Base-by-base conservation (phyloP, 1,139 yeast genomes). In the Yamadazyma triangularis region DNA sequence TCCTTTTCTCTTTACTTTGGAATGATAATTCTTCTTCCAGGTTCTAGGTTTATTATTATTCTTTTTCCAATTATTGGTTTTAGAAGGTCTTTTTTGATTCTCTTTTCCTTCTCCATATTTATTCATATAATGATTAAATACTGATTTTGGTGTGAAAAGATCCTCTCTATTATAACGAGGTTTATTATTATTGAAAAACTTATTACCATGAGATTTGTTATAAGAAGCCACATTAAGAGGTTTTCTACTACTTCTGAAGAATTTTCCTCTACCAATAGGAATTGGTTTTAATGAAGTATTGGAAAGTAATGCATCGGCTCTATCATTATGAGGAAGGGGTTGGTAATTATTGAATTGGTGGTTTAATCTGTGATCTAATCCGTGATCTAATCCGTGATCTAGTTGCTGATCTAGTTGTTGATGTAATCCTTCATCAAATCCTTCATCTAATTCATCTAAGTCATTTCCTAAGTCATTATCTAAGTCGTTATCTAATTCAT, bases 131-230 rank as follows among this genome's bases (percentile, higher is more conserved):
- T 78, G 81, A 40, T 74, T 75, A 44, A 78, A 74, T 4, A 78
- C 82, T 15, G 88, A 77, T 37, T 81, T 83, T 2, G 93, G 93
- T 2, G 93, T 82, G 49, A 81, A 82, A 44, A 71, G 79, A 48
- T 82, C 89, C 42, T 78, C 82, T 36, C 89, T 67, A 44, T 73
- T 75, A 48, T 75, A 80, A 25, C 53, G 56, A 29, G 42, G 50
- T 28, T 39, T 36, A 31, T 41, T 41, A 13, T n/a, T 15, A 11
- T 15, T 10, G 14, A 13, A 19, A 16, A 21, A 56, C 16, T 31
- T 29, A 19, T 39, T 28, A 13, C 42, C 39, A 21, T 21, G 8
- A 21, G n/a, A 6, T 23, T 47, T 43, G 26, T 37, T 41, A 58
- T 53, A 66, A 1, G 73, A 66, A 5, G 84, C 84, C 35, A 79